Evolutionary conservation across 2,329 filamentous ascomycete species (phyloP), one percentile per base, ranked within the genome.

Genomic region (Aspergillus fischeri): DNA sequence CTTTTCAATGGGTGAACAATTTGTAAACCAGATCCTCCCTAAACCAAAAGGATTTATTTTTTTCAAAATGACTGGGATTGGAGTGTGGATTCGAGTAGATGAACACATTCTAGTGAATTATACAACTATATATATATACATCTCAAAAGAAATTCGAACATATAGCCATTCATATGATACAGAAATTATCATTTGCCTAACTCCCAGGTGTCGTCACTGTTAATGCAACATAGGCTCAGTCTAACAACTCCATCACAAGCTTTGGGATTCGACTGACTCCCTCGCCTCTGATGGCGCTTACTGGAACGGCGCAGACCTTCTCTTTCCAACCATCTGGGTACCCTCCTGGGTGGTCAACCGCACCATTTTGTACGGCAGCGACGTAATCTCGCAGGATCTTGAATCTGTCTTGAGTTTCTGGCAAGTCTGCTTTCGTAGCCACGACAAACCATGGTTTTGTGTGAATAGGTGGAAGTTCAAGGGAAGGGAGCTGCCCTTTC

Each of bases 361-460:
- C 74, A 1, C 88, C 87, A 0, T 77, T 78, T 52, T 83, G 83
- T 25, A 97, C 81, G 3, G 77, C 78, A 4, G 83, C 79, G 3
- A 99, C 75, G 73, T 97, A 96, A 8, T 76, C 75, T 63, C 86
- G 86, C 64, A 99, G 77, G 52, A 77, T 75, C 38, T 73, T 75
- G 71, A 91, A 99, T 70, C 94, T 95, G 25, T 86, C 83, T 71
- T 92, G 84, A 1, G 94, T 96, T 3, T 83, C 83, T 3, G 87
- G 84, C 54, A 96, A 72, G 71, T 97, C 93, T 0, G 91, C 92
- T 75, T 97, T 97, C 21, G 92, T 97, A 1, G 91, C 93, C 47
- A 97, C 86, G 4, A 97, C 92, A 67, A 96, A 94, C 94, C 94
- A 99, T 0, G 94, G 92, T 77, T 99, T 99, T 35, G 84, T 85